phyloP scores from a whole-genome alignment of 73 alveolate genomes.

The Tetrahymena elliotti region DNA sequence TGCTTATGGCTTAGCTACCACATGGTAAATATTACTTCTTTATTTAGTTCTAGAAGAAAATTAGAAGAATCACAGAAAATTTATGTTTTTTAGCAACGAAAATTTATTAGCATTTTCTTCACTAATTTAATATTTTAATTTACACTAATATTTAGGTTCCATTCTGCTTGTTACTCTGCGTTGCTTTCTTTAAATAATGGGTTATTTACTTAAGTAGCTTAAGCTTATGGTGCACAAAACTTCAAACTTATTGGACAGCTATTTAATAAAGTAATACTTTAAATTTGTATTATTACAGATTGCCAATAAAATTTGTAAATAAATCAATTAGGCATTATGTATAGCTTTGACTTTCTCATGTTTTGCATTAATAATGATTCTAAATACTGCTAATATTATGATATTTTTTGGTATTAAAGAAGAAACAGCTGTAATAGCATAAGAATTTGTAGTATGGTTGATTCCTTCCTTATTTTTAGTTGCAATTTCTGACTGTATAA shows the following conservation, averaged over 20 bases:
- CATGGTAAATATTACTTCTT: neutral
- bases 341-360: neutral
- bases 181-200: neutral
- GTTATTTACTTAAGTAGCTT: neutral
- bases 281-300: neutral
- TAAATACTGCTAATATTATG: neutral
- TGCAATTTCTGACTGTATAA: neutral
- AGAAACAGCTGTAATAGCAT: neutral
- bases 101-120: too few relatives aligned
- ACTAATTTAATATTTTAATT: too few relatives aligned
- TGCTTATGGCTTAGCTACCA: neutral
- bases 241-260: neutral
- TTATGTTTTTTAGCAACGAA: too few relatives aligned
- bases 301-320: too few relatives aligned
- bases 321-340: neutral
- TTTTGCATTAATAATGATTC: neutral
- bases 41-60: neutral
- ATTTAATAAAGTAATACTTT: neutral
- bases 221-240: neutral
- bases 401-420: neutral
- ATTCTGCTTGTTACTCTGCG: neutral
- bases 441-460: neutral
- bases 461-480: neutral
- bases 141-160: neutral
- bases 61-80: neutral